These are phyloP conservation scores for Russula brevipes DNA, from an alignment of 768 basidiomycete genomes.

Conservation along the genomic window DNA sequence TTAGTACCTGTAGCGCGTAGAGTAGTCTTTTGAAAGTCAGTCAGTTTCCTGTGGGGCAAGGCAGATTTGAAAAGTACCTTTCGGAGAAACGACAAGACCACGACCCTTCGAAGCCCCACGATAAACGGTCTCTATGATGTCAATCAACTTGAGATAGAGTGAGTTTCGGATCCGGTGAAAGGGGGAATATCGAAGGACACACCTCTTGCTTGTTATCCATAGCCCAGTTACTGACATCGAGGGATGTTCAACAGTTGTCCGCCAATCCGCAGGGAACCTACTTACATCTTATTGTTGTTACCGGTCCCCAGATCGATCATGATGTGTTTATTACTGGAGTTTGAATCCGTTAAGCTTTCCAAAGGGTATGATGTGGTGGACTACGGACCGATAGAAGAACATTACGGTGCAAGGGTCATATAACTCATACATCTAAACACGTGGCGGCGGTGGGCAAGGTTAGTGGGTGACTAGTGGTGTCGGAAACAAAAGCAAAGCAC, in stretches of 20 bases:
- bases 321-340: conserved; percentile 89
- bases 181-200: conserved; percentile 24
- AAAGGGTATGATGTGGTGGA: neutral
- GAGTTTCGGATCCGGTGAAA: neutral
- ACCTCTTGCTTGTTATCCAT: conserved; percentile 99
- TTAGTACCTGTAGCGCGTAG: conserved; percentile 75
- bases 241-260: conserved; percentile 1
- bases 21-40: conserved; percentile 55
- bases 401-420: conserved; percentile 97
- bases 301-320: conserved; percentile 99
- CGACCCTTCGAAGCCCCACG: conserved; percentile 96
- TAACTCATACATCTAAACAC: conserved; percentile 91
- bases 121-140: conserved; percentile 97
- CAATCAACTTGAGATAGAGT: conserved; percentile 63
- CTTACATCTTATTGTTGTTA: conserved; percentile 99
- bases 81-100: conserved; percentile 95
- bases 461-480: neutral
- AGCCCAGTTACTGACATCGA: conserved; percentile 79
- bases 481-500: conserved; percentile 21
- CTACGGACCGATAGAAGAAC: conserved; percentile 88
- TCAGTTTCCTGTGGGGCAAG: neutral
- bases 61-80: conserved; percentile 47
- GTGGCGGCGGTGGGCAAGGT: neutral
- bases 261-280: conserved; percentile 16
- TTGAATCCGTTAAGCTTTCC: conserved; percentile 2